Percentiles rank a stretch among this genome's conserved stretches.
Evolutionary conservation across 2,329 filamentous ascomycete species (phyloP).

Genomic region (Arthrobotrys sphaeroides): DNA sequence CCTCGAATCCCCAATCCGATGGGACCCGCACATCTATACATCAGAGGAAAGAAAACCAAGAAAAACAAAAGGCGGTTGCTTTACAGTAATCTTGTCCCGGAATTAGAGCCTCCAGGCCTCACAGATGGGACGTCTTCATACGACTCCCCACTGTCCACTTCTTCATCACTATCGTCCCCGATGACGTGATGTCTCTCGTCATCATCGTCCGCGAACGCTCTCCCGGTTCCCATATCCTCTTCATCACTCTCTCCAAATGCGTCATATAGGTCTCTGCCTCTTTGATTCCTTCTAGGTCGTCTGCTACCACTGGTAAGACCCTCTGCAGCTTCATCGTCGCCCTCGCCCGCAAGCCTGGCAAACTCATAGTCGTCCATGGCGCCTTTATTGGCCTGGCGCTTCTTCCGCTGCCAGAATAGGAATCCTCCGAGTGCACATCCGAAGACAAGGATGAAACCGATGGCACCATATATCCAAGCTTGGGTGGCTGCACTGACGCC

Average conservation of each 20-base stretch:
- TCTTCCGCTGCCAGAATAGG: slow-evolving; percentile 80
- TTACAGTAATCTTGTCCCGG: slow-evolving; percentile 34
- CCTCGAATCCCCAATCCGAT: slow-evolving; percentile 7
- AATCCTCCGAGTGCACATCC: slow-evolving; percentile 82
- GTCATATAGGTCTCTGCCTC: slow-evolving; percentile 93
- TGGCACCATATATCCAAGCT: slow-evolving; percentile 89
- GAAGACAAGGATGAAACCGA: slow-evolving; percentile 85
- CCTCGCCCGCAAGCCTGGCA: slow-evolving; percentile 72
- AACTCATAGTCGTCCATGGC: slow-evolving; percentile 84
- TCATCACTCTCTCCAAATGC: slow-evolving; percentile 95
- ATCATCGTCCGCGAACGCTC: slow-evolving; percentile 60
- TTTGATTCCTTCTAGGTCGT: slow-evolving; percentile 61
- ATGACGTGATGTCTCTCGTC: slow-evolving; percentile 60
- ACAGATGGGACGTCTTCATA: slow-evolving; percentile 56
- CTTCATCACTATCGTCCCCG: slow-evolving; percentile 55
- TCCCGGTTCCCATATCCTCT: slow-evolving; percentile 65
- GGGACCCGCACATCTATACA: slow-evolving; percentile 40
- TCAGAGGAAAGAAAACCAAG: neutral
- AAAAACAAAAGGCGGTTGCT: slow-evolving; percentile 2
- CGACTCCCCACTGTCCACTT: slow-evolving; percentile 55
- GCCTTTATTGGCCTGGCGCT: slow-evolving; percentile 74
- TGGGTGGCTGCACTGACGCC: slow-evolving; percentile 86
- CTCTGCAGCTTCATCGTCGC: slow-evolving; percentile 77
- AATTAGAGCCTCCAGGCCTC: slow-evolving; percentile 35
- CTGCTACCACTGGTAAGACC: slow-evolving; percentile 62